Percentiles rank a stretch among this genome's conserved stretches.
phyloP scores from a whole-genome alignment of 805 yeast genomes.

The Cyberlindnera mycetangii region DNA sequence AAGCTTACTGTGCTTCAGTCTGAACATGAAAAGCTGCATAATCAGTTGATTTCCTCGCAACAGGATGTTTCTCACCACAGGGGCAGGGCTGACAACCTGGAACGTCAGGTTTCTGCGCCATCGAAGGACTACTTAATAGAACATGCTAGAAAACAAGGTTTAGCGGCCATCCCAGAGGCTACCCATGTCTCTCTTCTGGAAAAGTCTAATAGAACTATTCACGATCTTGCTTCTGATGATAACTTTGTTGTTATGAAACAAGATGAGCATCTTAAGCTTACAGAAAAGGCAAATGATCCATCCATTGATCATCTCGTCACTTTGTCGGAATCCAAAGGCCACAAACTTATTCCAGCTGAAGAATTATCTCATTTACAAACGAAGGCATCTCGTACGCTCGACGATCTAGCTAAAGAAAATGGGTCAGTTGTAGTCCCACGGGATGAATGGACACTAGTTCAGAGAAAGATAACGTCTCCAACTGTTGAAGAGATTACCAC shows the following conservation, averaged over 20 bases:
- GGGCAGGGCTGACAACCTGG: constrained; percentile 3
- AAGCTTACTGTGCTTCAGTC: constrained; percentile 3
- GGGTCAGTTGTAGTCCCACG: constrained; percentile 7
- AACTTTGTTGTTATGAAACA: constrained; percentile 13
- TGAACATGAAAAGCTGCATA: constrained; percentile 4
- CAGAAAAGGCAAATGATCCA: constrained; percentile 23
- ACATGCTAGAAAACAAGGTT: constrained; percentile 30
- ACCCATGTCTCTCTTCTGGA: constrained; percentile 24
- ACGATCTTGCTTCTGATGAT: constrained; percentile 25
- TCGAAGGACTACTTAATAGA: constrained; percentile 29
- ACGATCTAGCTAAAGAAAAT: constrained; percentile 19
- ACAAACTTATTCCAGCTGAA: constrained; percentile 20
- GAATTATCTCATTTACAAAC: constrained; percentile 16
- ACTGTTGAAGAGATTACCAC: constrained; percentile 16
- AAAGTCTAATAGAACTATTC: constrained; percentile 16
- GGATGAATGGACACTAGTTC: constrained; percentile 10
- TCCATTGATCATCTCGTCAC: constrained; percentile 24
- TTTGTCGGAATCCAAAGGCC: constrained; percentile 9
- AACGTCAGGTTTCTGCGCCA: constrained; percentile 30
- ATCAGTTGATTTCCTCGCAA: not conserved
- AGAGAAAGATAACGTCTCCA: constrained; percentile 20
- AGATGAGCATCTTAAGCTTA: constrained; percentile 14
- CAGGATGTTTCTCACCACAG: constrained; percentile 2
- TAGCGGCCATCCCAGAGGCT: constrained; percentile 25
- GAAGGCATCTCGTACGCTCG: constrained; percentile 18